Evolutionary conservation across 768 basidiomycete species (phyloP).

Genomic region (Amanita muscaria): DNA sequence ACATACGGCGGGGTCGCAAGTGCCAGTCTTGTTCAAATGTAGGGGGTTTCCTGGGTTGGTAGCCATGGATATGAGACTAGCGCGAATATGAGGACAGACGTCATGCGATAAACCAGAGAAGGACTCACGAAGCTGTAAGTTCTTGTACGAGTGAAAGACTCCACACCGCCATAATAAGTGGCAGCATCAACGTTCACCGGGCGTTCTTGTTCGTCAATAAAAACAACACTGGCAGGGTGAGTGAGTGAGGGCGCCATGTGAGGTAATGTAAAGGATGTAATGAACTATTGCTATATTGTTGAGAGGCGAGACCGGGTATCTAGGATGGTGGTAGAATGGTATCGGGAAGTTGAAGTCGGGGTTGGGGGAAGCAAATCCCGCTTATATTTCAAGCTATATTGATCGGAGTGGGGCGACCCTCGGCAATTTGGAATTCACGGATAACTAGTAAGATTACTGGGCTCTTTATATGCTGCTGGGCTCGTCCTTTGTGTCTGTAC

Average conservation of each 20-base stretch:
- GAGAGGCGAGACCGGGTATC: neutral
- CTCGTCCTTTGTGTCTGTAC: neutral
- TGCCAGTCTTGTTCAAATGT: slow-evolving; percentile 75
- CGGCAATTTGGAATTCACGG: too few species aligned
- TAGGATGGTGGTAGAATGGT: neutral
- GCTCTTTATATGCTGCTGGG: too few species aligned
- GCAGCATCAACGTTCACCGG: slow-evolving; percentile 59
- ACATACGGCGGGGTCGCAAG: slow-evolving; percentile 67
- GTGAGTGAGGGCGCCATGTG: slow-evolving; percentile 52
- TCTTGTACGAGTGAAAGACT: slow-evolving; percentile 72
- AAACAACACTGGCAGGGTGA: slow-evolving; percentile 57
- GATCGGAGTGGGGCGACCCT: neutral
- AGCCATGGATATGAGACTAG: slow-evolving; percentile 65
- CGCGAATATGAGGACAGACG: slow-evolving; percentile 10
- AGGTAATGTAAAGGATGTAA: neutral
- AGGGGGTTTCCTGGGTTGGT: slow-evolving; percentile 61
- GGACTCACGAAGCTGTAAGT: slow-evolving; percentile 78
- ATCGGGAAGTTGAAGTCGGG: neutral
- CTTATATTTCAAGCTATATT: neutral
- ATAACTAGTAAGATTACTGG: too few species aligned
- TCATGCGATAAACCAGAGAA: slow-evolving; percentile 3
- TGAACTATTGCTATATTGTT: neutral
- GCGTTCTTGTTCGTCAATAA: slow-evolving; percentile 42
- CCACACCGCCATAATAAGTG: slow-evolving; percentile 75
- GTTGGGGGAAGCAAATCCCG: neutral